Conservation (phyloP, 495 filamentous ascomycete genomes). For the Penicillium nucicola region DNA sequence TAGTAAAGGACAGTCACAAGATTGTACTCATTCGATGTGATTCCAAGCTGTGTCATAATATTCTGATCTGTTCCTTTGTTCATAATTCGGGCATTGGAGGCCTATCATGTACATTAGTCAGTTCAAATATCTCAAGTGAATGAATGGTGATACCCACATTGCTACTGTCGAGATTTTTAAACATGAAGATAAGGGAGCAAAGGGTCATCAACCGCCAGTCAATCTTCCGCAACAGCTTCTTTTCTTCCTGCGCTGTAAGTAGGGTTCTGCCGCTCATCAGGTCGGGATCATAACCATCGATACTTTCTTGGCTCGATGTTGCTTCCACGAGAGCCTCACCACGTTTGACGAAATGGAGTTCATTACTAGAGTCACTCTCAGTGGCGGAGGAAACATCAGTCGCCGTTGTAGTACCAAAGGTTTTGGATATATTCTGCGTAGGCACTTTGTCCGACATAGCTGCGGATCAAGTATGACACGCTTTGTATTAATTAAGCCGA, state of each 20-base stretch:
- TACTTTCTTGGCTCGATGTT: constrained; percentile 21
- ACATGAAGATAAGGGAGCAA: constrained; percentile 41
- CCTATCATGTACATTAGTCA: constrained; percentile 9
- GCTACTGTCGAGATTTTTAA: constrained; percentile 40
- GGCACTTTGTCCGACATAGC: constrained; percentile 7
- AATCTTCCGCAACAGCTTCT: constrained; percentile 39
- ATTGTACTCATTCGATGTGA: constrained; percentile 27
- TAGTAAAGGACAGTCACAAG: constrained; percentile 28
- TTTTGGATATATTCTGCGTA: neutral
- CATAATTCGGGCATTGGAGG: constrained; percentile 42
- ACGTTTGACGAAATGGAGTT: constrained; percentile 18
- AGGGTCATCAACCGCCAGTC: constrained; percentile 45
- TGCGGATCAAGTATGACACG: too few species aligned
- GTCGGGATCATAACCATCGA: constrained; percentile 38
- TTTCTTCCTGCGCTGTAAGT: constrained; percentile 40
- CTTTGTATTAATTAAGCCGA: too few species aligned
- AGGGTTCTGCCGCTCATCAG: constrained; percentile 38
- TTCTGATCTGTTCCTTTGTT: constrained; percentile 32
- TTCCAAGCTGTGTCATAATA: constrained; percentile 39
- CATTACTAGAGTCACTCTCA: constrained; percentile 19
- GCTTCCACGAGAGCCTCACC: constrained; percentile 18
- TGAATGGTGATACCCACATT: constrained; percentile 27
- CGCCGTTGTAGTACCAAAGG: constrained; percentile 1
- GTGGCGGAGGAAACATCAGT: constrained; percentile 17
- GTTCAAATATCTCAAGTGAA: neutral